phyloP scores from a whole-genome alignment of 2,329 filamentous ascomycete genomes.

The Aspergillus amoenus region DNA sequence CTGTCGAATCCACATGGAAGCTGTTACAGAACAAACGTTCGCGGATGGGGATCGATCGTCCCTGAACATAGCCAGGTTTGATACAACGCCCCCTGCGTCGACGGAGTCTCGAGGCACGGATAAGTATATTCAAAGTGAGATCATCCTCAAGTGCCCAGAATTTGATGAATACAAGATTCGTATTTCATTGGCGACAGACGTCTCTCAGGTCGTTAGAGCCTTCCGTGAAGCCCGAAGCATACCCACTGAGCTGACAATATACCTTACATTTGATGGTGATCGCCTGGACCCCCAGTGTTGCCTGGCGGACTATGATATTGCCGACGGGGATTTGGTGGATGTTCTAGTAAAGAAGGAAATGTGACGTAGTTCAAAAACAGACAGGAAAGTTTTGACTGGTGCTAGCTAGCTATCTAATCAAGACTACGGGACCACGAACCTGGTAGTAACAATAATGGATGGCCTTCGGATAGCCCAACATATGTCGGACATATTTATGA shows the following conservation, averaged over 20 bases:
- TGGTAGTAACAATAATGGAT: not conserved
- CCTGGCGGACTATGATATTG: constrained; percentile 68
- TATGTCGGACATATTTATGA: not conserved
- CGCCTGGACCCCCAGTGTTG: constrained; percentile 59
- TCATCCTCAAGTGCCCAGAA: constrained; percentile 54
- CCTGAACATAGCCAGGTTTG: not conserved
- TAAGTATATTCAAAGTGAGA: constrained; percentile 1
- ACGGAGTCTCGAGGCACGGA: not conserved
- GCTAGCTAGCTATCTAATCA: too few relatives aligned
- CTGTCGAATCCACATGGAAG: constrained; percentile 69
- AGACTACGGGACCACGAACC: not conserved
- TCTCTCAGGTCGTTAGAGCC: constrained; percentile 61
- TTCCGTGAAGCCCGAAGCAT: constrained; percentile 60
- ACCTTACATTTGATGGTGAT: constrained; percentile 75
- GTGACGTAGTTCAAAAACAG: not conserved
- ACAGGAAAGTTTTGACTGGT: not conserved
- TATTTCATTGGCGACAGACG: constrained; percentile 49
- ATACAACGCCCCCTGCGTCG: not conserved
- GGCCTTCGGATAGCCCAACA: not conserved
- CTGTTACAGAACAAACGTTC: constrained; percentile 64
- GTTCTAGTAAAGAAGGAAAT: constrained; percentile 59
- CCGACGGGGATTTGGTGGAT: constrained; percentile 73
- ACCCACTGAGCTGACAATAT: constrained; percentile 53
- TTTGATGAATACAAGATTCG: constrained; percentile 52
- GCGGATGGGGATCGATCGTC: not conserved